Conservation (phyloP, 73 alveolate species). For the Effrenium voratum region DNA sequence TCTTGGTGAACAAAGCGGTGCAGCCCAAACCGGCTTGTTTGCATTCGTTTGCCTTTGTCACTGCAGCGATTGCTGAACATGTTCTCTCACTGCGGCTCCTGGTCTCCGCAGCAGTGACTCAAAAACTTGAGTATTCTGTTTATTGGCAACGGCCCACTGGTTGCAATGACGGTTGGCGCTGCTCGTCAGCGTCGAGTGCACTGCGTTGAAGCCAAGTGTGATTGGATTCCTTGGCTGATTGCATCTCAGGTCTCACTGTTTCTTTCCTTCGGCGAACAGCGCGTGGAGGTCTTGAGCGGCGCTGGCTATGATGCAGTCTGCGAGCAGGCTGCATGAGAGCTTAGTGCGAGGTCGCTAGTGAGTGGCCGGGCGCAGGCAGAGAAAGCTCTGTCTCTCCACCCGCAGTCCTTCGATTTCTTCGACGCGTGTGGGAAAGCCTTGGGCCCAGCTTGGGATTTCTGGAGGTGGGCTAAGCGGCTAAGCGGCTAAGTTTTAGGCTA, state of each 20-base stretch:
- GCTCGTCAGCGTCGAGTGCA: no score
- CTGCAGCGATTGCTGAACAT: no score
- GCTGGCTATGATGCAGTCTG: constrained; percentile 56
- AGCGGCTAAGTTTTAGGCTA: no score
- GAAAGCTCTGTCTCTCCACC: constrained; percentile 8
- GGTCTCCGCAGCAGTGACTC: no score
- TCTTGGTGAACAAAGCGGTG: not conserved
- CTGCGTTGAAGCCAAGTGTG: no score
- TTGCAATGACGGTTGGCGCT: not conserved
- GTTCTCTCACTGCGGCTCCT: no score
- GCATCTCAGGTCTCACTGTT: constrained; percentile 45
- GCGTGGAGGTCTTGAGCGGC: constrained; percentile 14
- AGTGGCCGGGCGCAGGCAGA: not conserved
- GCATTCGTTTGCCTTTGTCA: no score
- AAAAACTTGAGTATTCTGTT: no score
- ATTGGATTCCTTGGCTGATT: not conserved
- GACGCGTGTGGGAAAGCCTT: constrained; percentile 59
- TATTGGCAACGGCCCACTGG: no score
- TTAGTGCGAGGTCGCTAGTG: no score
- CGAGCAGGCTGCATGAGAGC: not conserved
- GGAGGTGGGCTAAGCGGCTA: not conserved
- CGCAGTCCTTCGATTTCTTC: constrained; percentile 42
- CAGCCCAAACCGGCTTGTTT: constrained; percentile 7
- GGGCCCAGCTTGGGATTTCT: not conserved
- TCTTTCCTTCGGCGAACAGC: constrained; percentile 38